Base-by-base conservation (phyloP, 345 rosid species). In the Hevea brasiliensis region DNA sequence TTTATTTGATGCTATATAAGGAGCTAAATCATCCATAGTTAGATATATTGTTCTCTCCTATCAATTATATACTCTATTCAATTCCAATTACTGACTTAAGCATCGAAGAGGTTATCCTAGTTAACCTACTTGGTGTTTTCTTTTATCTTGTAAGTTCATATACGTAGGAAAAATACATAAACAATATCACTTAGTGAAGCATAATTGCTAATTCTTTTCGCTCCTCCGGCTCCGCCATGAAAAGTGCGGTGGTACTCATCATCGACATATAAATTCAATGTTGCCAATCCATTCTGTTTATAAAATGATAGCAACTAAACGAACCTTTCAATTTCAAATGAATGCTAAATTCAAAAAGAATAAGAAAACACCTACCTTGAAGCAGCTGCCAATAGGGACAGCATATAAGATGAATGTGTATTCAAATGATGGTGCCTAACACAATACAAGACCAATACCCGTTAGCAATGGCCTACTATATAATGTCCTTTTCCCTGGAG, bases 311-410 rank as follows among this genome's bases (percentile, higher is more conserved):
- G 37, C 37, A 32, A 32, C 37, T 4, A 32, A 32, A 32, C 4
- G 2, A 4, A 1, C 37, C 37, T 4, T 32, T 32, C 37, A 32
- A 32, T 32, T 32, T 32, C 4, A 4, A 2, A 32, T 32, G 37
- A 32, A 32, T 32, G 37, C 37, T 32, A 32, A 32, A 4, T 32
- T 32, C 2, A 32, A 4, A 4, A 32, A 32, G 4, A 4, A 32
- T 1, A 32, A 1, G 37, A 32, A 4, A 32, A 32, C 3, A 2
- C 37, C 37, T 4, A 68, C 74, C 92, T 94, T 92, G 78, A 90
- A 94, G 50, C 90, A 94, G 83, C 82, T 86, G 20, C 85, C 74
- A 32, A 92, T 97, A 20, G 97, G 95, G n/a, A 97, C 84, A 67
- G 86, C 86, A 72, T 86, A 86, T 8, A 75, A 15, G 29, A 86